Base-by-base conservation (phyloP, 2,329 filamentous ascomycete genomes). In the Teratosphaeria zuluensis region DNA sequence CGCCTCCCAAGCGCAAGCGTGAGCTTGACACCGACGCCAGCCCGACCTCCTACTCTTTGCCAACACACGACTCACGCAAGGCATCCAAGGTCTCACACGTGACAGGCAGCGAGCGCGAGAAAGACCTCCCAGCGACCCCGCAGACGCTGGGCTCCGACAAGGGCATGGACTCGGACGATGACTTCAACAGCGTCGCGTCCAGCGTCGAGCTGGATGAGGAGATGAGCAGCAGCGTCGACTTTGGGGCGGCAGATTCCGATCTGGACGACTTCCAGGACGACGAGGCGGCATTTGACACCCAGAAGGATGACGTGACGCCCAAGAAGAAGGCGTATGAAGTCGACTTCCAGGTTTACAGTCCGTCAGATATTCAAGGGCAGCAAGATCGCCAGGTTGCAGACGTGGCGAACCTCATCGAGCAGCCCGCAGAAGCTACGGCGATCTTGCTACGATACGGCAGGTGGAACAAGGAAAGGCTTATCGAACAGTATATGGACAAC, bases 381-480 rank as follows among this genome's bases (percentile, higher is more conserved):
- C 94, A 99, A 73, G 84, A 92, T 67, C 84, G 86, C 58, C 88
- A 96, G 75, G 84, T 99, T 66, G 81, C 87, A 65, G 92, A 97
- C 71, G 91, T 97, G 61, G 91, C 94, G 63, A 88, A 87, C 78
- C 92, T 99, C 63, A 81, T 99, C 38, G 89, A 92, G 60, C 86
- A 96, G 70, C 85, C 89, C 16, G 88, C 90, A 67, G 94, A 97
- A 74, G 89, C 94, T 63, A 86, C 89, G 0, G 92, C 92, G 28
- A 96, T 99, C 56, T 80, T 99, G 48, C 79, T 99, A 60, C 87
- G 94, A 53, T 84, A 94, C 74, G 90, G 89, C 66, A 84, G 91
- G 69, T 99, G 94, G 94, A 97, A 97, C 74, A 94, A 96, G 73
- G 94, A 99, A 72, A 86, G 89, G 46, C 74, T 99, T 65, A 92